These are phyloP conservation scores for Dactylellina haptotyla DNA, from an alignment of 2,329 filamentous ascomycete species.

Conservation along the genomic window DNA sequence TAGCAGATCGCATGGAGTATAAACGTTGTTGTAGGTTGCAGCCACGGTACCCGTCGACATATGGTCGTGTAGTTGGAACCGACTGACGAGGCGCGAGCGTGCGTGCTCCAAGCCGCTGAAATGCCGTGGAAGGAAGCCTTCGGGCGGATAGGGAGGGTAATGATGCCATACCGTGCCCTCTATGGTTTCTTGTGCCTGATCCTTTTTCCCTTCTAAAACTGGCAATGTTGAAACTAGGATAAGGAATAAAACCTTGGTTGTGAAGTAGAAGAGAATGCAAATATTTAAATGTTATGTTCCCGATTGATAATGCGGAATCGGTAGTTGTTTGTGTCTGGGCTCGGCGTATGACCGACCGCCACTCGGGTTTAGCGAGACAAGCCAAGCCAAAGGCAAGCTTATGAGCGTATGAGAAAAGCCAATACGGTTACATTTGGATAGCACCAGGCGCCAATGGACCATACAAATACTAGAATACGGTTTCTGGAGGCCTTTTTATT, in stretches of 20 bases:
- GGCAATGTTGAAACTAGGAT: no score
- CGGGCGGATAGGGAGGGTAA: slow-evolving; percentile 46
- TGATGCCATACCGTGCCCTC: no score
- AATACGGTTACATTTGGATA: not conserved
- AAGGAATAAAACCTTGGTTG: no score
- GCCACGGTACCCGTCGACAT: not conserved
- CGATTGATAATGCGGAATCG: no score
- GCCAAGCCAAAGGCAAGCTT: not conserved
- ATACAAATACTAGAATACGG: no score
- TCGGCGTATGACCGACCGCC: slow-evolving; percentile 29
- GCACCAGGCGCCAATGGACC: no score
- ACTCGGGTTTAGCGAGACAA: slow-evolving; percentile 39
- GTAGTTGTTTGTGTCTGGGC: no score
- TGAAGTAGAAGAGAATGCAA: no score
- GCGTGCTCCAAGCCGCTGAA: slow-evolving; percentile 26
- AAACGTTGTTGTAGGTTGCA: slow-evolving; percentile 4
- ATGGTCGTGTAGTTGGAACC: not conserved
- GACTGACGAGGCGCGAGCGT: slow-evolving; percentile 8
- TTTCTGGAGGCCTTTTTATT: no score
- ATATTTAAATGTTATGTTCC: no score
- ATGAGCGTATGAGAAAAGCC: not conserved
- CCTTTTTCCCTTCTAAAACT: no score
- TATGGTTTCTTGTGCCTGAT: no score
- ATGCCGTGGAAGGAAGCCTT: slow-evolving; percentile 32
- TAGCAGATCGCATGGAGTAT: slow-evolving; percentile 6